A percentile compares a stretch with the other conserved stretches of the same genome.
These are phyloP conservation scores for Aspergillus incahuasiensis DNA, from an alignment of 495 filamentous ascomycete genomes.

Conservation along the genomic window DNA sequence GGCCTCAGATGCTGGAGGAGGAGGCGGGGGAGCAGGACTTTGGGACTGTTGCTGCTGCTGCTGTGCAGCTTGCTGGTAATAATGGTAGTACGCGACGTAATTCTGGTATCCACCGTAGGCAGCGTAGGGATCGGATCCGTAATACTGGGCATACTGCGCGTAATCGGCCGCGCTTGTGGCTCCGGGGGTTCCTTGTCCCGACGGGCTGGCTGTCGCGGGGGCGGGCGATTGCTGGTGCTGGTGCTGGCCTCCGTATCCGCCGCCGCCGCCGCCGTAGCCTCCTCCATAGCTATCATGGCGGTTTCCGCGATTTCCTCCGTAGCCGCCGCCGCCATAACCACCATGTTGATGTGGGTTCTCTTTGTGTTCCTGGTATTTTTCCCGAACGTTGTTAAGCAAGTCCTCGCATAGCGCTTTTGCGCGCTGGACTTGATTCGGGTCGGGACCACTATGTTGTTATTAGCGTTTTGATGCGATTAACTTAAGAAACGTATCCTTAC, in stretches of 20 bases:
- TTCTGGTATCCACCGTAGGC: conserved; percentile 84
- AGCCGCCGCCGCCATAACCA: neutral
- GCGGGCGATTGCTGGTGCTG: conserved; percentile 29
- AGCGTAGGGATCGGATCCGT: conserved; percentile 79
- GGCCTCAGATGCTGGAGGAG: conserved; percentile 56
- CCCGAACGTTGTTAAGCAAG: conserved; percentile 73
- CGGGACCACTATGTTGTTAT: conserved; percentile 66
- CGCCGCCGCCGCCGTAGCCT: conserved; percentile 23
- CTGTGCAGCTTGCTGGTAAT: conserved; percentile 61
- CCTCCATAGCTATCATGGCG: conserved; percentile 36
- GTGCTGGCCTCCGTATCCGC: conserved; percentile 35
- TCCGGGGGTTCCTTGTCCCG: conserved; percentile 28
- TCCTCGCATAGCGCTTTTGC: conserved; percentile 88
- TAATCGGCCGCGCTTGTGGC: conserved; percentile 53
- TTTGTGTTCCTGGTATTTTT: conserved; percentile 87
- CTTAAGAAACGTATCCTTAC: conserved; percentile 38
- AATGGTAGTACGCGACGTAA: conserved; percentile 65
- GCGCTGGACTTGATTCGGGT: conserved; percentile 75
- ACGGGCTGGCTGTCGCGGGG: conserved; percentile 35
- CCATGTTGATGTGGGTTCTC: conserved; percentile 66
- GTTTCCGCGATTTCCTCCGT: neutral
- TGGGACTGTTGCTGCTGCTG: conserved; percentile 43
- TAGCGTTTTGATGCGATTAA: conserved; percentile 13
- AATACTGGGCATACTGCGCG: conserved; percentile 84
- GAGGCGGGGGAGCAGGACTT: conserved; percentile 53